These are phyloP conservation scores for Mrakia blollopis DNA, from an alignment of 768 basidiomycete species.

Conservation along the genomic window DNA sequence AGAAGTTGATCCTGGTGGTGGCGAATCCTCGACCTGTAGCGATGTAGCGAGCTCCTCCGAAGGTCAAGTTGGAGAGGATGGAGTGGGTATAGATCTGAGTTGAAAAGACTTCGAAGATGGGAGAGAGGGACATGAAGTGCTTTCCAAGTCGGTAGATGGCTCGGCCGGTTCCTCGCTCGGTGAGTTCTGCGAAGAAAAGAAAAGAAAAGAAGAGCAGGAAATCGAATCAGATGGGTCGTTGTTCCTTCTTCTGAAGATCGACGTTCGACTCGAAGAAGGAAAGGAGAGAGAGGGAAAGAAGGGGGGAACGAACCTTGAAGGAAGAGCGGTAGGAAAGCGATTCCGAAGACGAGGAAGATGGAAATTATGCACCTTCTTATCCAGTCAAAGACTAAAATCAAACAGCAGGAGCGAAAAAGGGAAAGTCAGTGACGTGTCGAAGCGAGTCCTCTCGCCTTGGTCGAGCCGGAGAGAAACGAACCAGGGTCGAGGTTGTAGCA, in stretches of 20 bases:
- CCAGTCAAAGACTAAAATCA: slow-evolving; percentile 78
- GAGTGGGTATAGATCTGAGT: slow-evolving; percentile 98
- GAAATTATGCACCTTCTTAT: slow-evolving; percentile 93
- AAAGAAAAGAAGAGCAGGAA: slow-evolving; percentile 33
- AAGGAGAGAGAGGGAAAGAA: not conserved
- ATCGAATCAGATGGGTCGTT: slow-evolving; percentile 3
- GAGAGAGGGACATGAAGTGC: slow-evolving; percentile 89
- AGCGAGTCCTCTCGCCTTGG: too few species aligned
- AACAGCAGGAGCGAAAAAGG: too few species aligned
- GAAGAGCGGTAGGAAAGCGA: slow-evolving; percentile 89
- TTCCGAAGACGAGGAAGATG: slow-evolving; percentile 98
- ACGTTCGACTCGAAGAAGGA: too few species aligned
- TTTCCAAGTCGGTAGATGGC: slow-evolving; percentile 87
- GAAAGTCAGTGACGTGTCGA: too few species aligned
- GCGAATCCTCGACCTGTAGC: slow-evolving; percentile 99
- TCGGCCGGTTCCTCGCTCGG: slow-evolving; percentile 88
- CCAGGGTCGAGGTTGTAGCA: slow-evolving; percentile 86
- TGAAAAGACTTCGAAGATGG: slow-evolving; percentile 94
- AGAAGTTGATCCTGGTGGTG: slow-evolving; percentile 89
- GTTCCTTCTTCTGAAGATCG: not conserved
- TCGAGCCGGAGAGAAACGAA: too few species aligned
- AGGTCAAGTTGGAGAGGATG: slow-evolving; percentile 91
- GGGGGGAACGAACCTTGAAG: slow-evolving; percentile 70
- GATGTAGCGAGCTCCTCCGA: slow-evolving; percentile 97
- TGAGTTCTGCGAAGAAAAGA: slow-evolving; percentile 61